Percentiles rank a stretch among this genome's conserved stretches.
Conservation (phyloP, 164 flowering plant species). For the Liquidambar formosana region DNA sequence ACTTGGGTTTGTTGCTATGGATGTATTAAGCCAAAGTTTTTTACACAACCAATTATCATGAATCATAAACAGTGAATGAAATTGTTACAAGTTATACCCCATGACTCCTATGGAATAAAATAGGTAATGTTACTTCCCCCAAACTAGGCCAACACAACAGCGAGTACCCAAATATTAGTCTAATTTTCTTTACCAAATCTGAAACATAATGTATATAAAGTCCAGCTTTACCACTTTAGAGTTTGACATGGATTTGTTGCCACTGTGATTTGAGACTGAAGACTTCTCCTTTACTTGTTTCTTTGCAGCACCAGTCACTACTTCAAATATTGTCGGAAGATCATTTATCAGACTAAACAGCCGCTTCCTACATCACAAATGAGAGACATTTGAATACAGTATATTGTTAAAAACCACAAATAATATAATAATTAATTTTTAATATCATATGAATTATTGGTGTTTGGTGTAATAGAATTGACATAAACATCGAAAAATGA, state of each 20-base stretch:
- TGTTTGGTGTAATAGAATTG: background rate
- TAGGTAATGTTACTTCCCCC: too few relatives aligned
- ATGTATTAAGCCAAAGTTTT: too few relatives aligned
- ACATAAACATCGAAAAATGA: background rate
- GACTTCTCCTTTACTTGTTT: slow-evolving; percentile 73
- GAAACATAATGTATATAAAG: background rate
- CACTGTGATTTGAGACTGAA: slow-evolving; percentile 57
- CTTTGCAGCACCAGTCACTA: slow-evolving; percentile 71
- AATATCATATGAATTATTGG: background rate
- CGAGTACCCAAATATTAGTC: too few relatives aligned
- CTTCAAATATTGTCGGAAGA: slow-evolving; percentile 81
- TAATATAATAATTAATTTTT: background rate
- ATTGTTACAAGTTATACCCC: too few relatives aligned
- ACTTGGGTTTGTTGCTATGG: too few relatives aligned
- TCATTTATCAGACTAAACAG: slow-evolving; percentile 86
- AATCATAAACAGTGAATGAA: too few relatives aligned
- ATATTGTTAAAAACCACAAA: background rate
- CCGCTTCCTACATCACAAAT: slow-evolving; percentile 59
- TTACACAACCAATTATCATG: too few relatives aligned
- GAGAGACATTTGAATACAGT: background rate
- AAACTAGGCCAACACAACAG: too few relatives aligned
- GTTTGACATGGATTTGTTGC: slow-evolving; percentile 70
- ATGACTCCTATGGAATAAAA: too few relatives aligned
- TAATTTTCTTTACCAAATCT: background rate
- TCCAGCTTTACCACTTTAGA: slow-evolving; percentile 47